These are phyloP conservation scores for Galerina marginata DNA, from an alignment of 768 basidiomycete species.

Conservation along the genomic window DNA sequence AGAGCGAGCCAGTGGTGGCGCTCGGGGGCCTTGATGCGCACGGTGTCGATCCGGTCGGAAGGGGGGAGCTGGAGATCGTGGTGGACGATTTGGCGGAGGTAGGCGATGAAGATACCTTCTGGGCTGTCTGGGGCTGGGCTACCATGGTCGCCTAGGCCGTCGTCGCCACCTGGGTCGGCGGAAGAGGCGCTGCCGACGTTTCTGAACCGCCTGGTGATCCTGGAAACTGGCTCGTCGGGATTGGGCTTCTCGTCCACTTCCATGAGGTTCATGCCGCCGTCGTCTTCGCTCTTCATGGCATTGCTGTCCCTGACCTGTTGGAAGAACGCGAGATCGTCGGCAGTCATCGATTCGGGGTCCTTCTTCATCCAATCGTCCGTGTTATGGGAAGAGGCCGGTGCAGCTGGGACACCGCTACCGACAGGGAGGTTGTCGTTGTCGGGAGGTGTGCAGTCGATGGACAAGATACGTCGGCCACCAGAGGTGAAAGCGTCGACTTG, in stretches of 20 bases:
- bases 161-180: constrained; percentile 1
- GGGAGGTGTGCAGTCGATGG: constrained; percentile 9
- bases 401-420: neutral
- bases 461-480: constrained; percentile 11
- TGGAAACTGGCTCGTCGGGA: constrained; percentile 3
- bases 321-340: neutral
- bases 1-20: constrained; percentile 17
- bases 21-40: constrained; percentile 14
- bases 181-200: constrained; percentile 2
- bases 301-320: neutral
- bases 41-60: constrained; percentile 18
- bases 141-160: neutral
- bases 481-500: constrained; percentile 11
- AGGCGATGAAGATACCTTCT: constrained; percentile 7
- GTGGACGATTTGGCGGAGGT: constrained; percentile 10
- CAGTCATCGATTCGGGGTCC: constrained; percentile 1
- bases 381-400: neutral
- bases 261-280: constrained; percentile 11
- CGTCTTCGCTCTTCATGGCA: constrained; percentile 7
- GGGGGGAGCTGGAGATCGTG: constrained; percentile 11
- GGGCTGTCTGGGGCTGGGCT: constrained; percentile 7
- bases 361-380: neutral
- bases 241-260: constrained; percentile 7
- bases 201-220: constrained; percentile 12
- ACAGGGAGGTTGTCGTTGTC: neutral